Percentiles rank a stretch among this genome's conserved stretches.
Evolutionary conservation across 2,329 filamentous ascomycete species (phyloP).

Genomic region (Cercospora citrullina): DNA sequence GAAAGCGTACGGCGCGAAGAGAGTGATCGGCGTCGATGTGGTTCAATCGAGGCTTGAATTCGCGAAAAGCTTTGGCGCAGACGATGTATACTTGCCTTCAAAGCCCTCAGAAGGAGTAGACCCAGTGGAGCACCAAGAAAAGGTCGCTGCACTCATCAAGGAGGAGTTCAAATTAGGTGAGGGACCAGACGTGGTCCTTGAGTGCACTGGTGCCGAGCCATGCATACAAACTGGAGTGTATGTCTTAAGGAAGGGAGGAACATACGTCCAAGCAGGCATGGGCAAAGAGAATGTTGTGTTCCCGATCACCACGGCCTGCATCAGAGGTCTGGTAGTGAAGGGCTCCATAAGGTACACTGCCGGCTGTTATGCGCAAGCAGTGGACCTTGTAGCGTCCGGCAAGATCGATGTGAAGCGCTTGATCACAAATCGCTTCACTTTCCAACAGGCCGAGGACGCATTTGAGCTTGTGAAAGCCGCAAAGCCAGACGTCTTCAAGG

Average conservation of each 20-base stretch:
- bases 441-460: constrained; percentile 51
- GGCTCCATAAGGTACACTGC: constrained; percentile 55
- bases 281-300: constrained; percentile 53
- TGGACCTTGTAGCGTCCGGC: constrained; percentile 53
- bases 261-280: constrained; percentile 54
- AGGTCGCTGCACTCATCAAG: constrained; percentile 45
- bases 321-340: constrained; percentile 50
- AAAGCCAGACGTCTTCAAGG: constrained; percentile 44
- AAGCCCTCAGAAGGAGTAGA: constrained; percentile 37
- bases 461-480: constrained; percentile 49
- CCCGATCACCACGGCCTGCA: constrained; percentile 54
- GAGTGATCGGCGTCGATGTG: constrained; percentile 81
- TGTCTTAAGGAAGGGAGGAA: constrained; percentile 49
- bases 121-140: constrained; percentile 42
- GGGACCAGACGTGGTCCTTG: constrained; percentile 54
- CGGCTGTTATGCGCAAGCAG: constrained; percentile 53
- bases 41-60: constrained; percentile 75
- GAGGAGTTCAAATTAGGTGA: constrained; percentile 43
- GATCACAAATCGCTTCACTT: constrained; percentile 45
- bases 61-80: constrained; percentile 56
- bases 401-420: constrained; percentile 47
- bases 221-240: constrained; percentile 54
- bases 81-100: constrained; percentile 46
- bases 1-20: constrained; percentile 74
- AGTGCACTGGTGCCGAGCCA: constrained; percentile 50